Evolutionary conservation across 78 protist genomes (phyloP).

Genomic region (Monosiga brevicollis): DNA sequence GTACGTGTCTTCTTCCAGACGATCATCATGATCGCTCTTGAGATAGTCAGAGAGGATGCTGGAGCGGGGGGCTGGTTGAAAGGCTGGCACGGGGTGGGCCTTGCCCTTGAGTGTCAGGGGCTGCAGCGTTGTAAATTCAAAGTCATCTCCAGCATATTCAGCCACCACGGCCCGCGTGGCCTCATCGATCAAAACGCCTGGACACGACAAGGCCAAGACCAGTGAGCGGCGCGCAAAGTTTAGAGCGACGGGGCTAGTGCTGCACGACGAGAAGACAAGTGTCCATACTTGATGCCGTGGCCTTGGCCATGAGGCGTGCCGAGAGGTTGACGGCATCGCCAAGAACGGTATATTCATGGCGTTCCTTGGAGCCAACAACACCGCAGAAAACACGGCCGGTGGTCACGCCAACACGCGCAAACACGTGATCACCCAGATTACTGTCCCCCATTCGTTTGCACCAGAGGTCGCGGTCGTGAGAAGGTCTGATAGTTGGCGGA

Average conservation of each 20-base stretch:
- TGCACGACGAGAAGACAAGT: background rate
- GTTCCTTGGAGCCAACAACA: background rate
- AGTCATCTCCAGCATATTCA: background rate
- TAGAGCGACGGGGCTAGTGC: background rate
- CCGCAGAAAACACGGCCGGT: slow-evolving; percentile 25
- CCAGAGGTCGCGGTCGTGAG: no score
- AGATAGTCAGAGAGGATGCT: no score
- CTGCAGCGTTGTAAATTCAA: background rate
- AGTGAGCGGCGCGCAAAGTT: background rate
- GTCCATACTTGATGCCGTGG: background rate
- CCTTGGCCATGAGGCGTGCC: slow-evolving; percentile 16
- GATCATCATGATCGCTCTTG: no score
- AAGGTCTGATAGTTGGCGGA: no score
- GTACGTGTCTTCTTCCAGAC: no score
- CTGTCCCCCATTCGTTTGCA: no score
- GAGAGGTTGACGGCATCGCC: slow-evolving; percentile 19
- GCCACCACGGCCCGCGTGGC: background rate
- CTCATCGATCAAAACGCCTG: background rate
- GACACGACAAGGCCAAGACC: background rate
- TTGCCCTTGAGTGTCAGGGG: background rate
- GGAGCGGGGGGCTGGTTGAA: no score
- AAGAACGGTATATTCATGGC: slow-evolving; percentile 22
- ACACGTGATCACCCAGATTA: no score
- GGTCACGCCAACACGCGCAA: slow-evolving; percentile 7
- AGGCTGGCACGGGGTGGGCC: background rate